Conservation (phyloP, 1,284 basidiomycete species). For the Ustilago sp. region DNA sequence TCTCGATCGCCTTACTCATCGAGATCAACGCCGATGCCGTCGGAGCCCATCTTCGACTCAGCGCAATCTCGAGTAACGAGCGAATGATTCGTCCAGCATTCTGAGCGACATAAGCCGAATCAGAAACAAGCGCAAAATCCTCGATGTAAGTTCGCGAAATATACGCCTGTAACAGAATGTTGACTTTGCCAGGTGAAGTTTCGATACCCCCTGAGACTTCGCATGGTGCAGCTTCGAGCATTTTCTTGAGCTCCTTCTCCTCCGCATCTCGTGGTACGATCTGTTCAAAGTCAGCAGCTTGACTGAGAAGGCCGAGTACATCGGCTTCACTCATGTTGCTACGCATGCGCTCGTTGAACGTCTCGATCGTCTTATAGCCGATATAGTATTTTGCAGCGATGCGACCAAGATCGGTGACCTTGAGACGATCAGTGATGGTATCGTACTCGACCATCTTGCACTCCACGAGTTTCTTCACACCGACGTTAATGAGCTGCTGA, state of each 20-base stretch:
- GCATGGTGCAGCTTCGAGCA: constrained; percentile 75
- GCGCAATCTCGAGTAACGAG: constrained; percentile 91
- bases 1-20: constrained; percentile 80
- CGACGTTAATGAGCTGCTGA: constrained; percentile 78
- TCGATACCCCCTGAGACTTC: constrained; percentile 78
- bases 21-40: constrained; percentile 84
- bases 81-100: constrained; percentile 95
- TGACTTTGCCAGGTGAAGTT: constrained; percentile 90
- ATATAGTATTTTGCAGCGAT: constrained; percentile 98
- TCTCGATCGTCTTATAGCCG: constrained; percentile 84
- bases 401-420: constrained; percentile 86
- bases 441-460: constrained; percentile 88
- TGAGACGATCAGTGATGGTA: constrained; percentile 75
- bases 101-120: constrained; percentile 82
- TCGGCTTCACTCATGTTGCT: constrained; percentile 94
- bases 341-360: constrained; percentile 86
- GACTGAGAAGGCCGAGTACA: constrained; percentile 84
- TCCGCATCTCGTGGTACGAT: constrained; percentile 93
- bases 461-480: constrained; percentile 80
- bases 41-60: constrained; percentile 90
- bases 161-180: constrained; percentile 91
- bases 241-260: constrained; percentile 80
- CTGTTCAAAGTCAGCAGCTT: constrained; percentile 96
- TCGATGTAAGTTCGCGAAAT: constrained; percentile 85
- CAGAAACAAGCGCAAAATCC: constrained; percentile 97